Base-by-base conservation (phyloP, 2,329 filamentous ascomycete species). In the Colletotrichum lupini region DNA sequence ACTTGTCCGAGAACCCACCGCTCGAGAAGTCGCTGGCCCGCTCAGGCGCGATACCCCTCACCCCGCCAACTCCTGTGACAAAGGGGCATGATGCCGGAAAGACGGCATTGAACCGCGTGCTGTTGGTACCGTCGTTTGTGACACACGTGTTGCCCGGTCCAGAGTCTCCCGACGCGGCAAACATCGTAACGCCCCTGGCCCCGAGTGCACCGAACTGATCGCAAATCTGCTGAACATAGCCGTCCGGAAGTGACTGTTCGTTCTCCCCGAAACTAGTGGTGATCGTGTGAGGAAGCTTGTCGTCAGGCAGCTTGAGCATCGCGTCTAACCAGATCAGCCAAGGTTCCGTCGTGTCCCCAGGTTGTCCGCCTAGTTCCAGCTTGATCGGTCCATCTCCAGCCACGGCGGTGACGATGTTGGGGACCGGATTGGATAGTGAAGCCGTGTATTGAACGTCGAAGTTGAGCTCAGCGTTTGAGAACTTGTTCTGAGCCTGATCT, bases 191-290 rank as follows among this genome's bases (percentile, higher is more conserved):
- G 37, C 92, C 92, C 12, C 92, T 89, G 1, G 89, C 86, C 26
- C 91, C 91, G 5, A 94, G 87, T 73, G 92, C 89, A 37, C 86
- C 86, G 81, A 93, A 93, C 24, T 90, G 87, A 68, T 88, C 85
- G 77, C 88, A 87, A 14, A 84, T 80, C 12, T 82, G 81, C 14
- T 77, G 84, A 8, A 90, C 88, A 78, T 93, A 93, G 4, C 85
- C 82, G 26, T 82, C 81, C 0, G 91, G 91, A 0, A 94, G 84
- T 4, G 86, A 87, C 79, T 92, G 91, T 78, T 94, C 92, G 59
- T 91, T 86, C 76, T 93, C 91, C 30, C 91, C 92, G 78, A 94
- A 94, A 0, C 92, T 94, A n/a, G 91, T 92, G 53, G 87, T 88
- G 55, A 94, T 85, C 22, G 93, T 89, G 4, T 89, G 86, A 0